These are phyloP conservation scores for Fistulifera solaris DNA, from an alignment of 108 stramenopile genomes.

Conservation along the genomic window DNA sequence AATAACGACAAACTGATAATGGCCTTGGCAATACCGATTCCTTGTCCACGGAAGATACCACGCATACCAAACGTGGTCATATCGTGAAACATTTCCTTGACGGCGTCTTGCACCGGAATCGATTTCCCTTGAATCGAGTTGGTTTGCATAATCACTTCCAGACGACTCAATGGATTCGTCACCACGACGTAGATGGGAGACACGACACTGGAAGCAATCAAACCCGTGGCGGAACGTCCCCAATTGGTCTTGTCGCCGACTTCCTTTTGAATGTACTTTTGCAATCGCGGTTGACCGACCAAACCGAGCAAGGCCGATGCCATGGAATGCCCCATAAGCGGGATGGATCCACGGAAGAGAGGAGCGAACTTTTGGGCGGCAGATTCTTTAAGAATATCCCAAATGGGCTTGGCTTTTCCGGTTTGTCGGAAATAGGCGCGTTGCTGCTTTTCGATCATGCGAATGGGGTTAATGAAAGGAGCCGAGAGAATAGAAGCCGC, in stretches of 20 bases:
- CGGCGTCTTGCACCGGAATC: slow-evolving; percentile 65
- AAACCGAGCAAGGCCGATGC: slow-evolving; percentile 83
- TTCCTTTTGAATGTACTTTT: slow-evolving; percentile 84
- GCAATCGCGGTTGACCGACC: slow-evolving; percentile 84
- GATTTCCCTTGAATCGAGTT: slow-evolving; percentile 78
- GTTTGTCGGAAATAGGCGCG: slow-evolving; percentile 84
- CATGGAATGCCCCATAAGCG: slow-evolving; percentile 87
- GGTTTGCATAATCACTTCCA: slow-evolving; percentile 94
- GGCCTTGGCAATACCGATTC: slow-evolving; percentile 88
- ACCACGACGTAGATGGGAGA: slow-evolving; percentile 87
- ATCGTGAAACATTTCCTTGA: slow-evolving; percentile 72
- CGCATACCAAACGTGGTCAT: slow-evolving; percentile 77
- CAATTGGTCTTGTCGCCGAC: slow-evolving; percentile 56
- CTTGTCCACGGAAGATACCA: slow-evolving; percentile 88
- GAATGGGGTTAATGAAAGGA: slow-evolving; percentile 89
- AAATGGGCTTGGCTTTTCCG: slow-evolving; percentile 75
- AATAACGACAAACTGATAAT: slow-evolving; percentile 77
- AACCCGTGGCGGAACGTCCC: slow-evolving; percentile 56
- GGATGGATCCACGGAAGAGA: slow-evolving; percentile 86
- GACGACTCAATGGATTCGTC: slow-evolving; percentile 79
- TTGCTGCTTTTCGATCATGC: slow-evolving; percentile 95
- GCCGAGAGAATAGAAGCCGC: slow-evolving; percentile 78
- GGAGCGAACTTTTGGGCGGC: slow-evolving; percentile 75
- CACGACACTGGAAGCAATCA: slow-evolving; percentile 74
- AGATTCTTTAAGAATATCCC: slow-evolving; percentile 73